phyloP scores from a whole-genome alignment of 768 basidiomycete species.

The Leccinum truebloodii region DNA sequence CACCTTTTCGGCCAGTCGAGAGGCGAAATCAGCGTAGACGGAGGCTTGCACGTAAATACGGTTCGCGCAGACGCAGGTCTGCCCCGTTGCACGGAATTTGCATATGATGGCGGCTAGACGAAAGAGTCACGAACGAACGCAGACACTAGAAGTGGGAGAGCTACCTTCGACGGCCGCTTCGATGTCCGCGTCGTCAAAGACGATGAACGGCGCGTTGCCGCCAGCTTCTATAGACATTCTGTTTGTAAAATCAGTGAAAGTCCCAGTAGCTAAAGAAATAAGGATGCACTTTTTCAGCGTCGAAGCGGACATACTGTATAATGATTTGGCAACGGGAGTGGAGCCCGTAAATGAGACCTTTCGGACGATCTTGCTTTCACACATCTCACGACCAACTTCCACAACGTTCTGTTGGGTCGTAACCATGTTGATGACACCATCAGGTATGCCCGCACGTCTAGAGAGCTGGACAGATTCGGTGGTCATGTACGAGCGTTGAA shows the following conservation, averaged over 20 bases:
- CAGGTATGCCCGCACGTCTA: slow-evolving; percentile 87
- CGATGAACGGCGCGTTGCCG: slow-evolving; percentile 95
- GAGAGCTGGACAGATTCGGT: slow-evolving; percentile 53
- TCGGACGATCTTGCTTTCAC: slow-evolving; percentile 80
- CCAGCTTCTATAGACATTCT: slow-evolving; percentile 83
- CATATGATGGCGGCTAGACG: slow-evolving; percentile 62
- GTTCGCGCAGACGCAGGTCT: slow-evolving; percentile 89
- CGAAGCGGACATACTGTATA: slow-evolving; percentile 70
- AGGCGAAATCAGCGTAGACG: slow-evolving; percentile 91
- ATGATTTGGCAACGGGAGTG: slow-evolving; percentile 73
- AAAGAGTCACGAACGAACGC: not conserved
- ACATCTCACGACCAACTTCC: slow-evolving; percentile 94
- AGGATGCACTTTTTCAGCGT: slow-evolving; percentile 77
- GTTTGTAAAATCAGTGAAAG: slow-evolving; percentile 5
- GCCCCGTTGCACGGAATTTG: slow-evolving; percentile 82
- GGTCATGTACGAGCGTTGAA: not conserved
- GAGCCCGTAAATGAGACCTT: slow-evolving; percentile 95
- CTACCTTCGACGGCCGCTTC: slow-evolving; percentile 86
- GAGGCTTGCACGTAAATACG: slow-evolving; percentile 90
- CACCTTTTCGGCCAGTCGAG: slow-evolving; percentile 82
- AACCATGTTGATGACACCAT: slow-evolving; percentile 93
- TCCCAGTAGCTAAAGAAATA: not conserved
- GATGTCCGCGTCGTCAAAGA: slow-evolving; percentile 95
- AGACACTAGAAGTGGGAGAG: not conserved
- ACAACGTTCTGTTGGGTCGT: slow-evolving; percentile 82